Evolutionary conservation across 2,329 filamentous ascomycete genomes (phyloP).

Genomic region (Lasiodiplodia citricola): DNA sequence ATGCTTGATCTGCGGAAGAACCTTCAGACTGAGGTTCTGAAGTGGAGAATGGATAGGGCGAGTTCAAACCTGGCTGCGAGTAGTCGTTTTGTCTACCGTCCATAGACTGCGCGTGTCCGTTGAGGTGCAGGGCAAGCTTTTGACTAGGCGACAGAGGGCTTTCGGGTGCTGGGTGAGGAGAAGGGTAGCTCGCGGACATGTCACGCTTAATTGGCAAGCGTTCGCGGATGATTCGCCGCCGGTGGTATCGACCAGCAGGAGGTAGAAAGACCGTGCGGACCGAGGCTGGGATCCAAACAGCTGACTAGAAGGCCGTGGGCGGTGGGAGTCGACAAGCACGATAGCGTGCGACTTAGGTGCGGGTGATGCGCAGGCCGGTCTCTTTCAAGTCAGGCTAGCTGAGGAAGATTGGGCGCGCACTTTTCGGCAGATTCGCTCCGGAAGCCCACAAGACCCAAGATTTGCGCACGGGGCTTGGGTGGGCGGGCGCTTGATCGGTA

Average conservation of each 20-base stretch:
- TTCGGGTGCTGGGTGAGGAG: constrained; percentile 44
- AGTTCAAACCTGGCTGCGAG: constrained; percentile 60
- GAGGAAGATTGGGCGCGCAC: constrained; percentile 36
- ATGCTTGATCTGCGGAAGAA: constrained; percentile 84
- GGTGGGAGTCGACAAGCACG: constrained; percentile 40
- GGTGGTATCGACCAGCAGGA: constrained; percentile 30
- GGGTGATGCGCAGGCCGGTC: constrained; percentile 56
- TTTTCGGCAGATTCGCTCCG: constrained; percentile 48
- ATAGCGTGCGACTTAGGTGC: constrained; percentile 54
- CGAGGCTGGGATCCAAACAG: constrained; percentile 30
- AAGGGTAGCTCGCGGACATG: constrained; percentile 55
- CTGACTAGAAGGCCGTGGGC: constrained; percentile 40
- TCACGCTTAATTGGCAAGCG: constrained; percentile 47
- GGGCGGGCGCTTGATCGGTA: constrained; percentile 24
- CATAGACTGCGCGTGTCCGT: constrained; percentile 55
- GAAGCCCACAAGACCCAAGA: constrained; percentile 20
- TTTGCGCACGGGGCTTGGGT: constrained; percentile 20
- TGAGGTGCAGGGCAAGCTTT: constrained; percentile 46
- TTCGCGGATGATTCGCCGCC: constrained; percentile 45
- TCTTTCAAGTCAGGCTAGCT: constrained; percentile 40
- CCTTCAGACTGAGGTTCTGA: constrained; percentile 76
- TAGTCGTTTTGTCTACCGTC: constrained; percentile 60
- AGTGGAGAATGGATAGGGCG: constrained; percentile 58
- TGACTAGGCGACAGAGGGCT: constrained; percentile 49
- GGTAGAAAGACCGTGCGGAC: constrained; percentile 29